Evolutionary conservation across 805 yeast genomes (phyloP), one percentile per base, ranked within the genome.

Genomic region (Cyberlindnera maritima): DNA sequence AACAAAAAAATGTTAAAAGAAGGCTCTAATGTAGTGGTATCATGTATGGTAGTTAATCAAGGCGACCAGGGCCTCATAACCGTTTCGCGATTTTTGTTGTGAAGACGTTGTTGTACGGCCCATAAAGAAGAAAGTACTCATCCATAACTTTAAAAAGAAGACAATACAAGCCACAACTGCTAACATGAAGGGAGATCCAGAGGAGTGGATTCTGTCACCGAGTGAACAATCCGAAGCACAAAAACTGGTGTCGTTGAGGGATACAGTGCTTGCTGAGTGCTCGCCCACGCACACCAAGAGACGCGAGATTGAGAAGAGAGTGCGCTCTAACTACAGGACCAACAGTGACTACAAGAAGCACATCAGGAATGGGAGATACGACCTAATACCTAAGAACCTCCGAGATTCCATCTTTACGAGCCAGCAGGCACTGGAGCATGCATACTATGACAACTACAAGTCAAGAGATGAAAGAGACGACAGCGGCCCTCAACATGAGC

Each of bases 351-450:
- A 61, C 44, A 56, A 50, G 38, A 58, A 54, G 40, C 46, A 50
- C 25, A 23, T 56, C 3, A 49, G 51, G 37, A 49, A 48, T 33
- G 66, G 66, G 3, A 54, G 66, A 47, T 18, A 51, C 2, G 66
- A 62, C 38, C 40, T 55, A 34, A 56, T 62, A 9, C 55, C 57
- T 14, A 23, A 43, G 31, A 52, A 42, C 14, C 44, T 48, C n/a
- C 43, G 57, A 33, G 43, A 36, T 13, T 39, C 31, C 12, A 29
- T 46, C 21, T 60, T 54, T 49, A 51, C 57, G 10, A 50, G 50
- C 2, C 39, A 46, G 13, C 44, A 44, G 6, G 33, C 19, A 17
- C 23, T 58, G 18, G 53, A 54, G 29, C 51, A 42, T 29, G 55
- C 57, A 9, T 46, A 52, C 34, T 47, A 60, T 44, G 62, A 58